Evolutionary conservation across 805 yeast species (phyloP).

Genomic region (Wilhelminamyces savonicus): DNA sequence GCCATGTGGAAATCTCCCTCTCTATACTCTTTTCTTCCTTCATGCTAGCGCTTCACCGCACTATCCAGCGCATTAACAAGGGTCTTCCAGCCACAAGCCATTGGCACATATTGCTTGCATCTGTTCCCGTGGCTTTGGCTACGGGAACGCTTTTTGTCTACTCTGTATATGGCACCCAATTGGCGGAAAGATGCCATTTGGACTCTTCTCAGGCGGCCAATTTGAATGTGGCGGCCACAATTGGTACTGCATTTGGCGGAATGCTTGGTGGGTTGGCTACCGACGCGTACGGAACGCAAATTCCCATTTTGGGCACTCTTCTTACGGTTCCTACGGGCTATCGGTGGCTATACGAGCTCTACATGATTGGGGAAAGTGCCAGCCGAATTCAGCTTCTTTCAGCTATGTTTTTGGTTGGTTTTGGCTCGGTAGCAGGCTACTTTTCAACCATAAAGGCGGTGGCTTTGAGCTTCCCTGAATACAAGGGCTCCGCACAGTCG

Average conservation of each 20-base stretch:
- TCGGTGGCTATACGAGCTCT: slow-evolving; percentile 18
- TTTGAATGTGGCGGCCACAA: slow-evolving; percentile 23
- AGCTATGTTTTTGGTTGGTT: slow-evolving; percentile 26
- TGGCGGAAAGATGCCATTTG: slow-evolving; percentile 23
- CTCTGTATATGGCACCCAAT: slow-evolving; percentile 26
- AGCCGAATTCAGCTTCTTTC: slow-evolving; percentile 8
- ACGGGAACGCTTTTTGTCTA: slow-evolving; percentile 29
- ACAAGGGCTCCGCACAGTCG: slow-evolving; percentile 30
- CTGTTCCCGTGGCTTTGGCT: slow-evolving; percentile 27
- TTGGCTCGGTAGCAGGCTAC: slow-evolving; percentile 28
- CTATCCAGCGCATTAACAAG: no score
- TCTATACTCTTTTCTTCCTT: no score
- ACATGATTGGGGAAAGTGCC: slow-evolving; percentile 12
- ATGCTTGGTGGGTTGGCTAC: slow-evolving; percentile 25
- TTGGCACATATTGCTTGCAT: slow-evolving; percentile 9
- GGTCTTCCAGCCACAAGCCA: no score
- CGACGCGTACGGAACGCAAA: slow-evolving; percentile 26
- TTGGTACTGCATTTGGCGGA: slow-evolving; percentile 29
- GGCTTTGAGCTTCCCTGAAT: slow-evolving; percentile 23
- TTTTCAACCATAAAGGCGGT: slow-evolving; percentile 30
- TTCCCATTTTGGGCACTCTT: slow-evolving; percentile 24
- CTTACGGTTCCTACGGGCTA: slow-evolving; percentile 20
- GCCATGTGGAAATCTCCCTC: no score
- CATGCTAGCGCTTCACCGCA: no score
- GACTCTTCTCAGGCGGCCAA: slow-evolving; percentile 22